Evolutionary conservation across 2,329 filamentous ascomycete species (phyloP).

Genomic region (Botrytis cinerea): DNA sequence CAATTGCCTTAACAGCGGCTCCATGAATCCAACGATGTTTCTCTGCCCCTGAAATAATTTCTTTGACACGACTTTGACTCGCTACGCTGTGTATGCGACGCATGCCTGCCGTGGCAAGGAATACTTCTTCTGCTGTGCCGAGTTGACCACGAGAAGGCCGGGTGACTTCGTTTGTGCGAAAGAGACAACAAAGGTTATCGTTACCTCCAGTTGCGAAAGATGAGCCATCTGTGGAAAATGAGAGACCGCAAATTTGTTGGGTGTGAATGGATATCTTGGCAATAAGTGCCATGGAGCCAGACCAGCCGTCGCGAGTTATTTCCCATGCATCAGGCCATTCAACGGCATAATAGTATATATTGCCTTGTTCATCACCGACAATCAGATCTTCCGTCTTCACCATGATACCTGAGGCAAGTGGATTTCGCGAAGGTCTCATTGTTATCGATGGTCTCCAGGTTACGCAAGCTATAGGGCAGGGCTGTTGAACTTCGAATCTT

Average conservation of each 20-base stretch:
- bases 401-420: slow-evolving; percentile 46
- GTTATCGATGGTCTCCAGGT: slow-evolving; percentile 72
- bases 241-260: slow-evolving; percentile 91
- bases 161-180: slow-evolving; percentile 51
- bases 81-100: slow-evolving; percentile 39
- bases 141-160: slow-evolving; percentile 26
- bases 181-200: slow-evolving; percentile 85
- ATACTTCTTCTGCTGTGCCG: slow-evolving; percentile 29
- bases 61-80: slow-evolving; percentile 45
- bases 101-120: slow-evolving; percentile 36
- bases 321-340: slow-evolving; percentile 76
- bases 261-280: slow-evolving; percentile 76
- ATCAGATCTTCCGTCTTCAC: slow-evolving; percentile 80
- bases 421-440: slow-evolving; percentile 54
- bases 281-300: slow-evolving; percentile 75
- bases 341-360: slow-evolving; percentile 83
- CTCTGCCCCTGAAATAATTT: slow-evolving; percentile 57
- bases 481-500: slow-evolving; percentile 75
- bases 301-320: slow-evolving; percentile 66
- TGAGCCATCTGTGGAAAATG: slow-evolving; percentile 76
- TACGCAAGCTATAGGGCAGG: slow-evolving; percentile 73
- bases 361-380: slow-evolving; percentile 80
- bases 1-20: slow-evolving; percentile 93
- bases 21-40: slow-evolving; percentile 76
- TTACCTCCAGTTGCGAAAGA: slow-evolving; percentile 88